These are phyloP conservation scores for Uncinocarpus reesii DNA, from an alignment of 2,329 filamentous ascomycete genomes.

Conservation along the genomic window DNA sequence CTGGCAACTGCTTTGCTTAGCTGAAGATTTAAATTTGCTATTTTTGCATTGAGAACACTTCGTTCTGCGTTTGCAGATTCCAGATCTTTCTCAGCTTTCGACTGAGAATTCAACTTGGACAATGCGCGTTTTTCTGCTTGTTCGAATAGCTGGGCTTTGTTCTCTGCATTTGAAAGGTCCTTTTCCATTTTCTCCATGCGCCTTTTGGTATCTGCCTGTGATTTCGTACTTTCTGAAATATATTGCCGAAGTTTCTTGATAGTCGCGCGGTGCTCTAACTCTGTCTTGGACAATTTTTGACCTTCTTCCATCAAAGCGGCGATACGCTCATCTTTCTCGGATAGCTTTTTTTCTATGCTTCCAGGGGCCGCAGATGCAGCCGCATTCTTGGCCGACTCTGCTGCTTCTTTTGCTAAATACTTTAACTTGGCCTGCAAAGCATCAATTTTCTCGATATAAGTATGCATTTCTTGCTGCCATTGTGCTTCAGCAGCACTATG, in stretches of 20 bases:
- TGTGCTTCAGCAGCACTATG: constrained; percentile 45
- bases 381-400: constrained; percentile 61
- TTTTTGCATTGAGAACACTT: constrained; percentile 52
- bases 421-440: constrained; percentile 82
- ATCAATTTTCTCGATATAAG: constrained; percentile 81
- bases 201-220: constrained; percentile 43
- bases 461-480: constrained; percentile 71
- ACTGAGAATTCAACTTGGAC: constrained; percentile 45
- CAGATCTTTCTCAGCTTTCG: constrained; percentile 47
- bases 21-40: constrained; percentile 60
- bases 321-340: constrained; percentile 84
- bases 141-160: constrained; percentile 53
- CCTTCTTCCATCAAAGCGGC: constrained; percentile 86
- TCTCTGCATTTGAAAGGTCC: constrained; percentile 37
- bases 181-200: constrained; percentile 51
- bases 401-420: constrained; percentile 71
- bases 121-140: constrained; percentile 46
- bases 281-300: constrained; percentile 71
- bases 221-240: constrained; percentile 43
- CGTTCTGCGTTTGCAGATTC: constrained; percentile 53
- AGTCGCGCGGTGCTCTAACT: constrained; percentile 70
- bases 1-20: constrained; percentile 57
- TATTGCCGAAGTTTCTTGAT: constrained; percentile 66
- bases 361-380: constrained; percentile 53
- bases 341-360: constrained; percentile 64